Evolutionary conservation across 2,329 filamentous ascomycete genomes (phyloP).

Genomic region (Byssothecium circinans): DNA sequence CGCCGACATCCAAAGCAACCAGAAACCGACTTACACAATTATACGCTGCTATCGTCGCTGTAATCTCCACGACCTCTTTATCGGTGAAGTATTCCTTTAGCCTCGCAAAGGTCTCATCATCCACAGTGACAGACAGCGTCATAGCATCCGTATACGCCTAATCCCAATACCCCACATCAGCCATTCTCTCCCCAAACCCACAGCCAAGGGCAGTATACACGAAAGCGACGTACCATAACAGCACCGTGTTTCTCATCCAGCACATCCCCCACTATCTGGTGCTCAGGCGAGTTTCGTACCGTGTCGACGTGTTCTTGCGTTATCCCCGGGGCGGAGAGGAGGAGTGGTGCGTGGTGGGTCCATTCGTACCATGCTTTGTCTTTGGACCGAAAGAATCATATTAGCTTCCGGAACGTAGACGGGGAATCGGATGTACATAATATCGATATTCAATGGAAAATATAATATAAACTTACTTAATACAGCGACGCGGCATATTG

Average conservation of each 20-base stretch:
- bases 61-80: conserved; percentile 76
- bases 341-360: conserved; percentile 71
- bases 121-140: conserved; percentile 72
- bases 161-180: too few relatives aligned
- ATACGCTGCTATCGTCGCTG: conserved; percentile 75
- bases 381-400: too few relatives aligned
- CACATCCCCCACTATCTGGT: not conserved
- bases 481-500: conserved; percentile 78
- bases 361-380: conserved; percentile 83
- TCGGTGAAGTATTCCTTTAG: conserved; percentile 66
- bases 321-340: conserved; percentile 44
- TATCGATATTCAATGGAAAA: conserved; percentile 35
- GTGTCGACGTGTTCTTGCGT: conserved; percentile 43
- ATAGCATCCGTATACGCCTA: conserved; percentile 75
- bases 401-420: too few relatives aligned
- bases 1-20: conserved; percentile 71
- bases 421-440: too few relatives aligned
- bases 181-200: too few relatives aligned
- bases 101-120: conserved; percentile 65
- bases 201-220: too few relatives aligned
- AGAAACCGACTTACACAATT: conserved; percentile 84
- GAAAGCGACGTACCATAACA: conserved; percentile 59
- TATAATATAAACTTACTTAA: conserved; percentile 51
- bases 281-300: conserved; percentile 25
- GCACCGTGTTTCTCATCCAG: conserved; percentile 63